Evolutionary conservation across 306 rosid species (phyloP), one percentile per base, ranked within the genome.

Genomic region (Alnus rubra): DNA sequence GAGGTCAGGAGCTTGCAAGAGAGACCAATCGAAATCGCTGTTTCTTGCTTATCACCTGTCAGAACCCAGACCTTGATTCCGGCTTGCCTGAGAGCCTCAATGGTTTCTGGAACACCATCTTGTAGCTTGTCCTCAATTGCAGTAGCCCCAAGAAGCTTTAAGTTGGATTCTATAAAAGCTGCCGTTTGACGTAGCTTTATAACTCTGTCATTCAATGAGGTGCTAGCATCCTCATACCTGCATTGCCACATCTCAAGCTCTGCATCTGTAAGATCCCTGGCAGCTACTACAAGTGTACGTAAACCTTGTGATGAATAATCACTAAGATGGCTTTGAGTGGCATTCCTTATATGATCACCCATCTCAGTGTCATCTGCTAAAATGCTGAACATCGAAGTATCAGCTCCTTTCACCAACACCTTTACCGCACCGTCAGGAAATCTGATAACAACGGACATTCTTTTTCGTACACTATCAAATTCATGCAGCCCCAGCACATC

Each of bases 21-120:
- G 78, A 91, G 86, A 78, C 93, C 98, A 75, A 96, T 93, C 18
- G 99, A 96, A 79, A 96, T 93, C 18, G 99, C 99, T 0, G 99
- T 96, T 92, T 96, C 99, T 79, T 96, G 99, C 89, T 96, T 96
- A 86, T 96, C 99, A 73, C 99, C 99, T 6, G 99, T 96, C 87
- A 96, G 90, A 85, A 96, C 92, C 99, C 99, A 96, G 83, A 96
- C 93, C 90, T 96, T 96, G 74, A 93, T 96, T 83, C 99, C 99
- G 50, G 99, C 98, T 87, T 92, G 95, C 79, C 98, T 85, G 70
- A 96, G 89, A 78, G 91, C 88, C 78, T 96, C 98, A 50, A 96
- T 91, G 71, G 97, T 90, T 84, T 93, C 94, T 54, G 99, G 99
- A 67, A 96, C 99, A 82, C 99, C 99, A 78, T 89, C 92, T 82